Base-by-base conservation (phyloP, 2,329 filamentous ascomycete species). In the Penicillium sp. region DNA sequence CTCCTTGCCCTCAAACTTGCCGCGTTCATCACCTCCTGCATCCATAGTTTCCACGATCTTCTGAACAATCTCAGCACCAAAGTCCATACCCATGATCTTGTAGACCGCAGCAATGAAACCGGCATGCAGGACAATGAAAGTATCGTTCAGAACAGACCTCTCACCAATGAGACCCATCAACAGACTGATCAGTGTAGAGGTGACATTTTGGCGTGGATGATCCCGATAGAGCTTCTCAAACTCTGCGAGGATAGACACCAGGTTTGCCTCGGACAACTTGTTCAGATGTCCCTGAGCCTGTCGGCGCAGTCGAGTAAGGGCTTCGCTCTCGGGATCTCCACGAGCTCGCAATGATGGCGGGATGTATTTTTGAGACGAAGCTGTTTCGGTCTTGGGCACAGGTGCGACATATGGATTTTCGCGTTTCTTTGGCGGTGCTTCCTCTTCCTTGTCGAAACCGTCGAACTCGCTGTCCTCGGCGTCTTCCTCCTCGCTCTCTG, bases 351-450 rank as follows among this genome's bases (percentile, higher is more conserved):
- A 80, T 1, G 93, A 96, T 2, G 94, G 95, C 1, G 95, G 94
- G 3, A 97, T 84, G 70, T 99, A 99, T 84, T 96, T 76, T 16
- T 70, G 97, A 6, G 82, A 63, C 25, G 81, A 19, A 81, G 73
- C 43, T 79, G 75, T 16, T 73, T 77, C 76, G 1, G 80, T 75
- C 4, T 75, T 71, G 28, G 78, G 54, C 8, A 82, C 78, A 8
- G 94, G 94, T 3, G 94, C 90, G 54, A 94, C 82, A 68, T 97
- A 98, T 4, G 94, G 94, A 67, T 98, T 97, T 75, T 98, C 94
- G 62, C 87, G 76, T 62, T 81, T 82, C 63, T 80, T 82, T 46
- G 74, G 74, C 33, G 75, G 73, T 55, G 78, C 62, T 10, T 77
- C 73, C 25, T 78, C 76, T 42, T 79, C 79, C n/a, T 76, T 73